Conservation (phyloP, 192 early-diverging fungal species). For the Backusella psychrophila region DNA sequence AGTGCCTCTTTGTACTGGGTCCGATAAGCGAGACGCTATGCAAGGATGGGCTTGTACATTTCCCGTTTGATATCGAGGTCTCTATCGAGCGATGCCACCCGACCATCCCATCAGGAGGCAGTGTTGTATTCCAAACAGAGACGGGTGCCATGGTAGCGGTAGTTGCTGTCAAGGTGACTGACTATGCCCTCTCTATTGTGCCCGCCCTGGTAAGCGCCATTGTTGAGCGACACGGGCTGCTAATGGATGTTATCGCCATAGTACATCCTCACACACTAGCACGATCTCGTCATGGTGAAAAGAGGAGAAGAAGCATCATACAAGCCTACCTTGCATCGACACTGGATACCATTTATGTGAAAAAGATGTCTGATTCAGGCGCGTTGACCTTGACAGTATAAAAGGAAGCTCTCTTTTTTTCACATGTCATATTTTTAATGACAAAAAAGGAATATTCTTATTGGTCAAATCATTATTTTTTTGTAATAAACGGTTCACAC, state of each 20-base stretch:
- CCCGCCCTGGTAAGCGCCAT: constrained; percentile 63
- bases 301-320: constrained; percentile 49
- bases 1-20: constrained; percentile 74
- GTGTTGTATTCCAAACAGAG: constrained; percentile 23
- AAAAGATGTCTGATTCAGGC: constrained; percentile 20
- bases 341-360: constrained; percentile 13
- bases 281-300: constrained; percentile 65
- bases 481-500: neutral
- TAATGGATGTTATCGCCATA: constrained; percentile 70
- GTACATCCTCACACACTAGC: constrained; percentile 54
- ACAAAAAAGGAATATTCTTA: neutral
- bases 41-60: constrained; percentile 68
- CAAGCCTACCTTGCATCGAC: neutral
- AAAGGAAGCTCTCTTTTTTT: neutral
- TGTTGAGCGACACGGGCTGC: constrained; percentile 68
- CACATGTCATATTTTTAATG: neutral
- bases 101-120: constrained; percentile 33
- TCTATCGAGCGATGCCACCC: constrained; percentile 64
- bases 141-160: constrained; percentile 28
- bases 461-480: neutral
- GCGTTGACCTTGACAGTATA: neutral
- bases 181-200: constrained; percentile 35
- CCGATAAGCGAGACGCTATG: constrained; percentile 65
- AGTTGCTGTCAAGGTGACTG: constrained; percentile 3
- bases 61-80: constrained; percentile 68